Base-by-base conservation (phyloP, 1,139 yeast genomes). In the Sugiyamaella sp. region DNA sequence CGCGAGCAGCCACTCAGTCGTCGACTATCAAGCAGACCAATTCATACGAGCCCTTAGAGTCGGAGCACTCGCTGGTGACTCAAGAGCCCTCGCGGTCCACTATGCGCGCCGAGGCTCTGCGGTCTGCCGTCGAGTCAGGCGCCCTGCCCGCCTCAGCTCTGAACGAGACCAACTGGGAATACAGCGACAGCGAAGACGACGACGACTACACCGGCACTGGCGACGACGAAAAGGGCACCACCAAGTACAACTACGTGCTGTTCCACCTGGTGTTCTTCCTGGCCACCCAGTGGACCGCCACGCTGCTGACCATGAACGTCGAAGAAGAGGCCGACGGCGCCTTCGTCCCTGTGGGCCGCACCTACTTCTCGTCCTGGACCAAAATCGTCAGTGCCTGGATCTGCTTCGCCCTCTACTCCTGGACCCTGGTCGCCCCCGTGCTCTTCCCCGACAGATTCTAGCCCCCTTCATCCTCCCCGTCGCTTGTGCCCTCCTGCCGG, bases 251-350 rank as follows among this genome's bases (percentile, higher is more conserved):
- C 71, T 93, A 93, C 69, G 80, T 90, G 2, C 73, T 91, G 52
- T 95, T 93, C 77, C 99, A 95, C 69, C 69, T 91, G 29, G 88
- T 95, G 38, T 95, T 95, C 78, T 84, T 95, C 68, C 76, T 95
- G 60, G 99, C 99, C 0, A 93, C 99, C 0, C 99, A 93, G 70
- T 95, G 96, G 81, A 91, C 93, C 48, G 97, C 99, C 1, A 90
- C 97, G 0, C 75, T 95, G 59, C 77, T 95, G 57, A 95, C 99
- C 0, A 88, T 90, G 71, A 93, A 91, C 65, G 97, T 93, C 29
- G 84, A 86, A 53, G 84, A 85, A 63, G 96, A 89, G 62, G 86
- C 85, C 57, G 80, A 82, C 49, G 96, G 95, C 5, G 95, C 89
- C 60, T 95, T 95, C 67, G 85, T 90, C 5, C 99, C 99, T 0